These are phyloP conservation scores for Trichoderma parareesei DNA, from an alignment of 495 filamentous ascomycete genomes.

Conservation along the genomic window DNA sequence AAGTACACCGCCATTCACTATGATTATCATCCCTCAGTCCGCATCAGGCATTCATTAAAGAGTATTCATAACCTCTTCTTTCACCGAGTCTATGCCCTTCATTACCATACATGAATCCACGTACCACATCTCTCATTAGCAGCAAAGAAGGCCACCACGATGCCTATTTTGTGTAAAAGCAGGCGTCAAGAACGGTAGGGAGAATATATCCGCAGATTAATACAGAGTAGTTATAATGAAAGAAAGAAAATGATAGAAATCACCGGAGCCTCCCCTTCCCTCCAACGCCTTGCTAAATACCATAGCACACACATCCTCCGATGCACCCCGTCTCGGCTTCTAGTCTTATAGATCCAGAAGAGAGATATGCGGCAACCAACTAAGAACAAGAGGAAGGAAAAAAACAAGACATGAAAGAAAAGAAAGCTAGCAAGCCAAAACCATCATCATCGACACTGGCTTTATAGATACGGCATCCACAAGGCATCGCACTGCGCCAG, in stretches of 20 bases:
- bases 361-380: not conserved
- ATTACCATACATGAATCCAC: not conserved
- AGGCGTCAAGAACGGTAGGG: not conserved
- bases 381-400: not conserved
- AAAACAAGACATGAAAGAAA: not conserved
- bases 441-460: too few species aligned
- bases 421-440: not conserved
- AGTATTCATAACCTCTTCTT: not conserved
- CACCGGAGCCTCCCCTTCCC: not conserved
- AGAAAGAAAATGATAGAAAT: not conserved
- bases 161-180: not conserved
- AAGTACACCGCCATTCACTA: not conserved
- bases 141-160: not conserved
- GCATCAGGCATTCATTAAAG: too few species aligned
- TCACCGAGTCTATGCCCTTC: not conserved
- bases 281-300: slow-evolving; percentile 9
- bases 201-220: not conserved
- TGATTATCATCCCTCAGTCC: too few species aligned
- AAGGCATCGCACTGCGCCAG: slow-evolving; percentile 78
- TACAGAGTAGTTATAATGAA: not conserved
- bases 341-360: not conserved
- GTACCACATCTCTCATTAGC: slow-evolving; percentile 1
- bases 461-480: slow-evolving; percentile 93
- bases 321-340: not conserved
- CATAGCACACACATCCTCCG: not conserved